A percentile compares a stretch with the other conserved stretches of the same genome.
phyloP scores from a whole-genome alignment of 148 eudicot species.

The Vaccinium corymbosum region DNA sequence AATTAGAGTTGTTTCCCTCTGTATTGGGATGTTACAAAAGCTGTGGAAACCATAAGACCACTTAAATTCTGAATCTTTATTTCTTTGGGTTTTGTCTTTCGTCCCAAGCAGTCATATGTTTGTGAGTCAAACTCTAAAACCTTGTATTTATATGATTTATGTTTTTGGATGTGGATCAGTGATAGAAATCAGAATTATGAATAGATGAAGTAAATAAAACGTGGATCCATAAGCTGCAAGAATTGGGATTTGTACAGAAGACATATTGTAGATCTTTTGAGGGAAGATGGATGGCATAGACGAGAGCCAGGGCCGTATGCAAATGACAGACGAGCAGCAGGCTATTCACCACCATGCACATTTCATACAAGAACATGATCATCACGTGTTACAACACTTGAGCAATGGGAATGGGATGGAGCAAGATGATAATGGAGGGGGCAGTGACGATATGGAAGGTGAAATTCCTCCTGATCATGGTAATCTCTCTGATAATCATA shows the following conservation, averaged over 20 bases:
- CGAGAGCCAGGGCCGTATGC: conserved; percentile 36
- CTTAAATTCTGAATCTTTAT: neutral
- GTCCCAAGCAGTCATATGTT: neutral
- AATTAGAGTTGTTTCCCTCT: neutral
- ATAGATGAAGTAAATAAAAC: neutral
- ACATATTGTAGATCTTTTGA: neutral
- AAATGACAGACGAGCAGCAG: conserved; percentile 36
- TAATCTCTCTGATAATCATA: conserved; percentile 43
- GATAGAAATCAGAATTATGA: neutral
- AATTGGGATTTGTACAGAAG: neutral
- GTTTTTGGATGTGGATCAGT: conserved; percentile 2
- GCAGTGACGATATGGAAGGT: conserved; percentile 46
- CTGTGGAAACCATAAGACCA: neutral
- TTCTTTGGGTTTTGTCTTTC: neutral
- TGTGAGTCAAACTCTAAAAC: neutral
- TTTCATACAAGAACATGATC: conserved; percentile 45
- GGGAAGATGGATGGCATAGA: conserved; percentile 43
- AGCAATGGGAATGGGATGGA: conserved; percentile 56
- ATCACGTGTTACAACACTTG: conserved; percentile 57
- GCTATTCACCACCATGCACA: conserved; percentile 40
- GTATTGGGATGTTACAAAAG: neutral
- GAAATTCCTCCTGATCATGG: conserved; percentile 49
- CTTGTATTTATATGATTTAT: neutral
- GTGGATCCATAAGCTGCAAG: neutral
- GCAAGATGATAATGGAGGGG: conserved; percentile 38